Conservation (phyloP, 306 rosid genomes). For the Lathyrus aphaca region DNA sequence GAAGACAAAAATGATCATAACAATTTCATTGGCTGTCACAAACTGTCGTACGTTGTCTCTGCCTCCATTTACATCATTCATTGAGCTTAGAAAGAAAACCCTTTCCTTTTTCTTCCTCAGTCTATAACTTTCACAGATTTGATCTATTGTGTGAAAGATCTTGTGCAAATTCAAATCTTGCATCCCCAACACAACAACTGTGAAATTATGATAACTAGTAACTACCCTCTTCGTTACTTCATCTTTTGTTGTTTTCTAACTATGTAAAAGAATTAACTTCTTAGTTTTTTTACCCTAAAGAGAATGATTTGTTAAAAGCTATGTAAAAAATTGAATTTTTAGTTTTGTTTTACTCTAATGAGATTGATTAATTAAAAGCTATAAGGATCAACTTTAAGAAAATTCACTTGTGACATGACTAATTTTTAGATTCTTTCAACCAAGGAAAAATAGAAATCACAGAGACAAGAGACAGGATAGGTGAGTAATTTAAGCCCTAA, state of each 20-base stretch:
- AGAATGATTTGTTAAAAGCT: neutral
- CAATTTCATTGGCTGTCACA: slow-evolving; percentile 58
- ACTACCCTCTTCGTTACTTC: slow-evolving; percentile 50
- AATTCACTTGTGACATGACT: slow-evolving; percentile 64
- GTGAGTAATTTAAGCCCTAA: slow-evolving; percentile 52
- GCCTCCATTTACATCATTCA: slow-evolving; percentile 28
- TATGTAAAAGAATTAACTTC: slow-evolving; percentile 13
- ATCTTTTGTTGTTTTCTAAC: slow-evolving; percentile 37
- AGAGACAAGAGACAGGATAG: neutral
- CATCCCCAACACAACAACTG: neutral
- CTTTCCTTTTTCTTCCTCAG: slow-evolving; percentile 41
- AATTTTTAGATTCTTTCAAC: slow-evolving; percentile 64
- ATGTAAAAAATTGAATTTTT: slow-evolving; percentile 10
- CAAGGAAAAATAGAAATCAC: slow-evolving; percentile 39
- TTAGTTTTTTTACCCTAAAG: slow-evolving; percentile 28
- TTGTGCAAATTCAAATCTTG: slow-evolving; percentile 42
- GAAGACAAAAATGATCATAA: slow-evolving; percentile 53
- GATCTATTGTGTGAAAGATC: slow-evolving; percentile 44
- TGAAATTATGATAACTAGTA: slow-evolving; percentile 43
- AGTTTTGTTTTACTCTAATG: slow-evolving; percentile 23
- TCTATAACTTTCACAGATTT: slow-evolving; percentile 52
- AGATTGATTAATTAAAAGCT: neutral
- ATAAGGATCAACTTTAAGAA: slow-evolving; percentile 46
- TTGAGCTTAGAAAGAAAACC: slow-evolving; percentile 28
- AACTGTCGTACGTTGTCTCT: slow-evolving; percentile 57